Conservation (phyloP, 2,329 filamentous ascomycete genomes). For the Didymella glomerata region DNA sequence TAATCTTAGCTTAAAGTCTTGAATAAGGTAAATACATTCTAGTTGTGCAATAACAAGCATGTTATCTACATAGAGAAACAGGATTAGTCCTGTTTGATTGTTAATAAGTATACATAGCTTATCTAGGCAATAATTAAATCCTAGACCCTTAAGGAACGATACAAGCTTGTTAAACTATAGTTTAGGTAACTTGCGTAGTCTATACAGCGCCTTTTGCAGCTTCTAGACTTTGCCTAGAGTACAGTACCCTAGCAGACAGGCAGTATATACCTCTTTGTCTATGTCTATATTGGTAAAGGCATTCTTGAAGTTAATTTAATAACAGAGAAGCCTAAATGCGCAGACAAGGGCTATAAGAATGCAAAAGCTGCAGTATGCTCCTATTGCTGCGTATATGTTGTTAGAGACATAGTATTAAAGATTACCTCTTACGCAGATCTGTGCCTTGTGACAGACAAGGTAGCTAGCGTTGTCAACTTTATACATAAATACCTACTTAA, state of each 20-base stretch:
- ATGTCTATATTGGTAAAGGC: not conserved
- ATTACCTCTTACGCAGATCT: not conserved
- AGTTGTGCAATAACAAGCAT: not conserved
- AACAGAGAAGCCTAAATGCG: too few species aligned
- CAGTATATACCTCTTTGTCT: not conserved
- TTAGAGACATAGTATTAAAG: not conserved
- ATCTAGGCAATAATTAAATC: not conserved
- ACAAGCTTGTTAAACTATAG: too few species aligned
- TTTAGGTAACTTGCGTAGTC: too few species aligned
- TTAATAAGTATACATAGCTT: slow-evolving; percentile 4
- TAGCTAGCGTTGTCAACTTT: not conserved
- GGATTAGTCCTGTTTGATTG: not conserved
- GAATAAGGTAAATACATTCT: not conserved
- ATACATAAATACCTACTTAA: too few species aligned
- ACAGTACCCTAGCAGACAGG: not conserved
- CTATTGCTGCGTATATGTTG: not conserved
- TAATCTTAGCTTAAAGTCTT: slow-evolving; percentile 5
- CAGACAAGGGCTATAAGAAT: not conserved
- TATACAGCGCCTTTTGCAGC: too few species aligned
- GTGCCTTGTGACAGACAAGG: not conserved
- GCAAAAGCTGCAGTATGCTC: not conserved
- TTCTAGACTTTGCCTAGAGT: not conserved
- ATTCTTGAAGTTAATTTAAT: not conserved
- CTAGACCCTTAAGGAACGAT: too few species aligned
- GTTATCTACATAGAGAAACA: slow-evolving; percentile 2